Conservation (phyloP, 768 basidiomycete species). For the Mycena indigotica region DNA sequence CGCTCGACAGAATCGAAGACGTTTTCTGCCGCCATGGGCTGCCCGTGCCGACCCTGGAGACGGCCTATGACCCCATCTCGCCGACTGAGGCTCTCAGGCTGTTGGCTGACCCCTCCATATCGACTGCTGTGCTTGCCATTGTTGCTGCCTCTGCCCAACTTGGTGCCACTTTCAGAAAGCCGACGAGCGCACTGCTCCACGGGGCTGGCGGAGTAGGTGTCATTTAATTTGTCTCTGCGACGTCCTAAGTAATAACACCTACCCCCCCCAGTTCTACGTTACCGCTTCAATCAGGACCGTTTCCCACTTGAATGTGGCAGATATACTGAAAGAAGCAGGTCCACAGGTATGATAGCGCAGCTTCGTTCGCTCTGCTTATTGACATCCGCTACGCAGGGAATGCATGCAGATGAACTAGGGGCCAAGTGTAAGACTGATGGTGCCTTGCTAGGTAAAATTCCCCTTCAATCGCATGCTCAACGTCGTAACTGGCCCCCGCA, state of each 20-base stretch:
- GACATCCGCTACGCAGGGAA: not conserved
- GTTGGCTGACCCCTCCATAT: not conserved
- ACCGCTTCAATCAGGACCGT: too few species aligned
- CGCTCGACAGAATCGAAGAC: not conserved
- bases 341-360: not conserved
- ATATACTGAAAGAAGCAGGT: not conserved
- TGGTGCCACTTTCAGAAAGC: not conserved
- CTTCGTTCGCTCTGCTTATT: too few species aligned
- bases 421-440: not conserved
- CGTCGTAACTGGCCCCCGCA: not conserved
- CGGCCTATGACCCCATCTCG: not conserved
- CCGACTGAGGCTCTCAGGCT: not conserved
- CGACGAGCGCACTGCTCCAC: not conserved
- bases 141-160: not conserved
- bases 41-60: not conserved
- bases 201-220: too few species aligned
- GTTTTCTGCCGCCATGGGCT: not conserved
- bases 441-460: not conserved
- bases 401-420: not conserved
- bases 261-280: too few species aligned
- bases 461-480: not conserved
- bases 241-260: too few species aligned
- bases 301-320: not conserved
- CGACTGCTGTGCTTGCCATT: not conserved
- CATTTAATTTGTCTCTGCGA: too few species aligned